Percentiles rank a stretch among this genome's conserved stretches.
Evolutionary conservation across 768 basidiomycete species (phyloP).

Genomic region (Megacollybia marginata): DNA sequence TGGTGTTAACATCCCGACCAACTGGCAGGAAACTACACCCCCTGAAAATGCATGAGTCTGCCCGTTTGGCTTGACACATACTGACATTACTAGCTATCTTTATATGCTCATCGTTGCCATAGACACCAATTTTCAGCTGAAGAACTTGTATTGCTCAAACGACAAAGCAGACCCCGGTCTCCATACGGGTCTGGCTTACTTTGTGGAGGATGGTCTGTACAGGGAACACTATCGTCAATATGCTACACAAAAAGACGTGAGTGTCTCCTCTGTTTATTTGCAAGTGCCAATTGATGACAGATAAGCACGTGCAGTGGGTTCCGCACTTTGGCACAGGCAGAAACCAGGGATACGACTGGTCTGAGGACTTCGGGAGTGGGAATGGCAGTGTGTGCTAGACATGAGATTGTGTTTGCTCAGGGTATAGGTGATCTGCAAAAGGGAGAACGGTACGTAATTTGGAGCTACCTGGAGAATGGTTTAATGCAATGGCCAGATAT

Average conservation of each 20-base stretch:
- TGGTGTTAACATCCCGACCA: too few relatives aligned
- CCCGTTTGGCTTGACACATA: not conserved
- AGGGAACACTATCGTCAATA: not conserved
- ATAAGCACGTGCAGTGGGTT: too few relatives aligned
- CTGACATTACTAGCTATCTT: not conserved
- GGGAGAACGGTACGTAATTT: slow-evolving; percentile 7
- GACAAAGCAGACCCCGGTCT: slow-evolving; percentile 1
- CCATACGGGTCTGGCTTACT: slow-evolving; percentile 5
- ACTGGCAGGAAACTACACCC: slow-evolving; percentile 3
- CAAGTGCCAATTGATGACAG: too few relatives aligned
- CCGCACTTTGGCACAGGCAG: too few relatives aligned
- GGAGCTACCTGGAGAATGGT: not conserved
- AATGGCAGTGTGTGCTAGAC: slow-evolving; percentile 7
- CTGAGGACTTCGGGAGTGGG: slow-evolving; percentile 12
- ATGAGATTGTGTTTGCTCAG: too few relatives aligned
- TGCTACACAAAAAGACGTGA: slow-evolving; percentile 2
- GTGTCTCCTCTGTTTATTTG: too few relatives aligned
- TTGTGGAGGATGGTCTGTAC: slow-evolving; percentile 3
- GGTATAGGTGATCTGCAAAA: slow-evolving; percentile 8
- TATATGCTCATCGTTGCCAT: slow-evolving; percentile 2
- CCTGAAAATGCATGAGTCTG: not conserved
- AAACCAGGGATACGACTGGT: too few relatives aligned
- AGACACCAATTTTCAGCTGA: not conserved
- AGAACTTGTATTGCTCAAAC: slow-evolving; percentile 5
- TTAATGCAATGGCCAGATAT: not conserved